Evolutionary conservation across 1,284 basidiomycete genomes (phyloP), one percentile per base, ranked within the genome.

Genomic region (Taiwanofungus camphoratus): DNA sequence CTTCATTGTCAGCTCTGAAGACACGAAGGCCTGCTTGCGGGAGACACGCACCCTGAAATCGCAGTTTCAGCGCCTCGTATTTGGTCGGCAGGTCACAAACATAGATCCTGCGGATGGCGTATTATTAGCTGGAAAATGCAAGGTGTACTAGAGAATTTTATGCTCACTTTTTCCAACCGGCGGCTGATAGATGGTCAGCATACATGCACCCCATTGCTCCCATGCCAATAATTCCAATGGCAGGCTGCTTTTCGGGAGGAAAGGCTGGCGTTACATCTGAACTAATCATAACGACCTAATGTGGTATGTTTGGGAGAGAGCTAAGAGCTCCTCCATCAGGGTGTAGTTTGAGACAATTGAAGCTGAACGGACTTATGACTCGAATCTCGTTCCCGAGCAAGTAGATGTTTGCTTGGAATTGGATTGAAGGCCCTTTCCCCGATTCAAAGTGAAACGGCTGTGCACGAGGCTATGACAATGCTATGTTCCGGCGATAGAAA

Each of bases 181-280:
- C 91, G 7, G 73, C 70, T 6, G 79, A 77, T 26, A 98, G 70
- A 31, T 73, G 66, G 29, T 76, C 76, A 0, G 93, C 92, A 62
- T 98, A 99, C 86, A 99, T 89, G 54, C 74, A 74, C 3, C 95
- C 95, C 95, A 98, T 99, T 48, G 92, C 79, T 3, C 90, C 90
- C 91, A 94, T 93, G 1, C 91, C 91, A 49, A 93, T 93, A 41
- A 94, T 69, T 4, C 91, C 91, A 33, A 94, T 85, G 0, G 76
- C 74, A 4, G 89, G 88, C 54, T 92, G 87, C 31, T 70, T 64
- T 29, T 77, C 68, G 3, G 64, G 38, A 3, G 76, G 73, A 6
- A 69, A 66, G n/a, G 67, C 59, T 1, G 83, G 79, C 1, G 71
- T 68, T 16, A 77, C 67, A 49, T 73, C 58, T 22, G 66, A 49